These are phyloP conservation scores for Lyophyllum atratum DNA, from an alignment of 768 basidiomycete genomes.

Conservation along the genomic window DNA sequence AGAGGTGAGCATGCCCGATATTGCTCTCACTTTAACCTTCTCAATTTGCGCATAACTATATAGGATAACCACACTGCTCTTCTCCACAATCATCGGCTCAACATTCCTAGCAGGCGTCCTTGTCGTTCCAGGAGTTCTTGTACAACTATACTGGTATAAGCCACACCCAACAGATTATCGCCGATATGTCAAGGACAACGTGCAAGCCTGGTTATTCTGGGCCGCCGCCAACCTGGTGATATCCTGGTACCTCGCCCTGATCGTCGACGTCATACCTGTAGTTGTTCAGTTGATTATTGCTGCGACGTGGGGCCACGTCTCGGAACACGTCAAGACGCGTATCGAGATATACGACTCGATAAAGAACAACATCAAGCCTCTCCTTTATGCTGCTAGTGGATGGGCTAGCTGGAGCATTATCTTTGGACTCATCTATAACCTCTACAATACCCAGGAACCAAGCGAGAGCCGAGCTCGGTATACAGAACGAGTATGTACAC, in stretches of 20 bases:
- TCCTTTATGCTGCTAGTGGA: conserved; percentile 68
- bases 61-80: conserved; percentile 62
- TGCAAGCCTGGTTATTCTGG: conserved; percentile 83
- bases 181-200: conserved; percentile 61
- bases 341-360: conserved; percentile 72
- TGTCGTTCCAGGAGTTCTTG: conserved; percentile 58
- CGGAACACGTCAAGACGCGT: conserved; percentile 63
- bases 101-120: conserved; percentile 63
- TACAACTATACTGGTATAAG: conserved; percentile 74
- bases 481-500: conserved; percentile 48
- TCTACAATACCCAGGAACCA: conserved; percentile 46
- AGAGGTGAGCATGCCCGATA: conserved; percentile 40
- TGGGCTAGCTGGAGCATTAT: conserved; percentile 80
- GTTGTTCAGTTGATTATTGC: conserved; percentile 53
- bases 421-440: conserved; percentile 63
- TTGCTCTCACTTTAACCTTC: neutral
- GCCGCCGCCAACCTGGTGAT: conserved; percentile 74
- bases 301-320: conserved; percentile 74
- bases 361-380: conserved; percentile 70
- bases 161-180: conserved; percentile 57
- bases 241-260: conserved; percentile 77
- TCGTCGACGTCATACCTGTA: conserved; percentile 68
- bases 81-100: conserved; percentile 76
- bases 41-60: conserved; percentile 2
- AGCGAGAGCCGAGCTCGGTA: conserved; percentile 57